These are phyloP conservation scores for Verticillium longisporum DNA, from an alignment of 2,329 filamentous ascomycete species.

Conservation along the genomic window DNA sequence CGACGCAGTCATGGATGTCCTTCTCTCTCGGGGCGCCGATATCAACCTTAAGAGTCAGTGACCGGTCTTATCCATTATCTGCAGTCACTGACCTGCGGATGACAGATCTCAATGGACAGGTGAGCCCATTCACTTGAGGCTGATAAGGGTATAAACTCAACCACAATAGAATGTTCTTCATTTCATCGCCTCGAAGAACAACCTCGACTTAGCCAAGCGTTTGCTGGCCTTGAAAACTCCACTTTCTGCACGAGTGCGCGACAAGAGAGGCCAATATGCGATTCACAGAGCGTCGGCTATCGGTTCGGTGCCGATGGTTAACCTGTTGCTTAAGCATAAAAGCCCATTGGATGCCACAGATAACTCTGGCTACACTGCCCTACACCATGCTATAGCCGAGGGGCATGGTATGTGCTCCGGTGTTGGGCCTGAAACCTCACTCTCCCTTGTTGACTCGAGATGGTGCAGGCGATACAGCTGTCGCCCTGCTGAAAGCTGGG, in stretches of 20 bases:
- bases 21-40: conserved; percentile 64
- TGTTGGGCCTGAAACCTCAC: not conserved
- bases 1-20: conserved; percentile 59
- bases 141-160: not conserved
- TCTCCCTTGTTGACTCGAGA: not conserved
- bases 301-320: conserved; percentile 82
- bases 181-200: conserved; percentile 85
- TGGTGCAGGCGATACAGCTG: conserved; percentile 64
- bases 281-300: conserved; percentile 88
- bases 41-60: conserved; percentile 62
- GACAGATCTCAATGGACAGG: conserved; percentile 59
- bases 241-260: conserved; percentile 73
- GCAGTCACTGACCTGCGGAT: not conserved
- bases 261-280: conserved; percentile 81
- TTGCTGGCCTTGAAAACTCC: conserved; percentile 64
- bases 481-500: conserved; percentile 76
- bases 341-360: conserved; percentile 84
- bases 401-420: conserved; percentile 49
- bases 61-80: no score
- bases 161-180: conserved; percentile 69
- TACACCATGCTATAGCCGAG: conserved; percentile 83
- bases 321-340: conserved; percentile 65
- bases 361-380: conserved; percentile 72
- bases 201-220: conserved; percentile 71
- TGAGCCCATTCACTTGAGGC: conserved; percentile 17